A percentile compares a stretch with the other conserved stretches of the same genome.
These are phyloP conservation scores for Calonectria henricotiae DNA, from an alignment of 2,329 filamentous ascomycete species.

Conservation along the genomic window DNA sequence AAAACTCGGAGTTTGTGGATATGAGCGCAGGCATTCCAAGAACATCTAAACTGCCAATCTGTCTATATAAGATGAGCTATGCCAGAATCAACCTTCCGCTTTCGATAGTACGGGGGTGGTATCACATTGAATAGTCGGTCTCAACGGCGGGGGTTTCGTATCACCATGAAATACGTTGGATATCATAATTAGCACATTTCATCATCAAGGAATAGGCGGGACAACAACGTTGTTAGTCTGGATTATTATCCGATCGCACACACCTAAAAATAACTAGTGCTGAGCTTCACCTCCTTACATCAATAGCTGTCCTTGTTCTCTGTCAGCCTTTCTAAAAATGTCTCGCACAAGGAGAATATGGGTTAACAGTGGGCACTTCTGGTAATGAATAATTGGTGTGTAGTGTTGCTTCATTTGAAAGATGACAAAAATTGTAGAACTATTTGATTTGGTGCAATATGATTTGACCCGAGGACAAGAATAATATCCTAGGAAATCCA, in stretches of 20 bases:
- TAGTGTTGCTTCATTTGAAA: neutral
- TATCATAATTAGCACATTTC: too few species aligned
- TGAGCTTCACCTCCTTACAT: too few species aligned
- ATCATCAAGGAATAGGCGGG: too few species aligned
- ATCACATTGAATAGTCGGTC: too few species aligned
- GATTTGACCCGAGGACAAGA: neutral
- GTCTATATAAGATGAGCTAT: neutral
- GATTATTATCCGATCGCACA: too few species aligned
- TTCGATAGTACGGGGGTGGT: too few species aligned
- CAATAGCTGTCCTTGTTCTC: too few species aligned
- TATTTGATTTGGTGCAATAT: neutral
- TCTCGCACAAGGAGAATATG: conserved; percentile 1
- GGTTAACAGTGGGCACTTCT: neutral
- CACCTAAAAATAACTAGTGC: too few species aligned
- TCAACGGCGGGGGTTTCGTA: too few species aligned
- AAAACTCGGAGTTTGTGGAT: neutral
- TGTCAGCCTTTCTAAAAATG: neutral
- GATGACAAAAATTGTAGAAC: neutral
- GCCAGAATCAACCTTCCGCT: too few species aligned
- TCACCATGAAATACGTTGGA: too few species aligned
- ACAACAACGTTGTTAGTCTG: too few species aligned
- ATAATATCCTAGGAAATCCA: neutral
- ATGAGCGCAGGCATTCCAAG: neutral
- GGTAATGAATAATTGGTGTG: neutral
- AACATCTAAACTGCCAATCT: neutral